Conservation (phyloP, 306 rosid genomes). For the Cucumis cinereus region DNA sequence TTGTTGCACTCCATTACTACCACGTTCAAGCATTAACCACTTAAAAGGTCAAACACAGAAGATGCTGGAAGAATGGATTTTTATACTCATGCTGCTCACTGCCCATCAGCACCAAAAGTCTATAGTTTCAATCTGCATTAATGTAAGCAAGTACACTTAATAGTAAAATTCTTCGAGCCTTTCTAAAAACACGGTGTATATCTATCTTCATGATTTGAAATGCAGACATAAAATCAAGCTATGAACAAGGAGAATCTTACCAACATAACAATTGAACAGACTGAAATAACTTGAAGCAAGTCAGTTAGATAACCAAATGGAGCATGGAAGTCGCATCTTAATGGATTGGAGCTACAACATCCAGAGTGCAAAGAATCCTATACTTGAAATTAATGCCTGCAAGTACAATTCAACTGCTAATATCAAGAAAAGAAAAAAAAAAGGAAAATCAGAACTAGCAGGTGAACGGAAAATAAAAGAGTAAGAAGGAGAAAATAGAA, state of each 20-base stretch:
- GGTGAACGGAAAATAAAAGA: neutral
- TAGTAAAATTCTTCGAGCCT: neutral
- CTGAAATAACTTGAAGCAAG: neutral
- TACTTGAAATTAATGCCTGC: neutral
- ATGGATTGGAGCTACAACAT: neutral
- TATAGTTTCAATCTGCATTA: conserved; percentile 2
- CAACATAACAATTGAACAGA: neutral
- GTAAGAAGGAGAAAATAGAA: neutral
- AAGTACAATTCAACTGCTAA: neutral
- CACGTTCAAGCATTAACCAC: conserved; percentile 17
- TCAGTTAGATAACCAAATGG: neutral
- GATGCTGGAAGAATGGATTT: neutral
- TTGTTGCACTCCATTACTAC: conserved; percentile 82
- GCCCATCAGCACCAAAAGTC: neutral
- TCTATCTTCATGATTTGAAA: neutral
- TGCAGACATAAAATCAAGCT: neutral
- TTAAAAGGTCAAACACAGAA: conserved; percentile 7
- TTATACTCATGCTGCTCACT: neutral
- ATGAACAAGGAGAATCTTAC: neutral
- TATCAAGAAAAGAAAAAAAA: no score
- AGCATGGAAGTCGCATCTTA: neutral
- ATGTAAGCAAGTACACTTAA: neutral
- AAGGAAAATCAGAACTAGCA: neutral
- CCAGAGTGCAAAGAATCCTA: neutral
- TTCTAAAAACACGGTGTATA: neutral